Evolutionary conservation across 2,329 filamentous ascomycete species (phyloP), one percentile per base, ranked within the genome.

Genomic region (Cryoendolithus antarcticus): DNA sequence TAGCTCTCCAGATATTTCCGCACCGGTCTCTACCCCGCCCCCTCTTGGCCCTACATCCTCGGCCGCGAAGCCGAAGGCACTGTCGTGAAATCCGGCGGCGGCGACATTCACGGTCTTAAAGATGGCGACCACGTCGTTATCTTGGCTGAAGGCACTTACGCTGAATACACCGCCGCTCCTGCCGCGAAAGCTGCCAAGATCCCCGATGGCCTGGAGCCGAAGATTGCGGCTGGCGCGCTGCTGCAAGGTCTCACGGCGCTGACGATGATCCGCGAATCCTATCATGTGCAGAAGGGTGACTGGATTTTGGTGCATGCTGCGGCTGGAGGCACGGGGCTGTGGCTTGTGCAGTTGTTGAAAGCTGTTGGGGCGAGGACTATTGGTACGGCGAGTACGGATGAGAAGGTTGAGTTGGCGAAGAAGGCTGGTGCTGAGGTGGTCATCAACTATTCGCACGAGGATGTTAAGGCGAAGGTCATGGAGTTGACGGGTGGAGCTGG

Each of bases 221-320:
- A 82, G 34, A 63, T 74, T 4, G 82, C 77, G 6, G 77, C 80
- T 29, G 83, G 83, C 0, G 67, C 74, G 0, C 62, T 85, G n/a
- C 65, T 93, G 7, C 88, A 93, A 58, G 86, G 84, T 1, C 66
- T 94, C 30, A 94, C 86, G 2, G 85, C 86, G 0, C 68, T 91
- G 50, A 83, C 84, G 0, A 69, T 94, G 24, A 74, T 86, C 43
- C 75, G 80, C 41, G 86, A 93, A 58, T 75, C 82, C 3, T 69
- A 81, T 47, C 54, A 67, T 1, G 83, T 89, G 5, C 68, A 85
- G 57, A 70, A 75, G 48, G 83, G 80, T 1, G 84, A 93, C 49
- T 91, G 82, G 77, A 71, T 86, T 0, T 73, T 94, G 2, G 76
- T 94, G 10, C 85, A 91, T 51, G 86, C 86, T 0, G 86, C 86